A percentile compares a stretch with the other conserved stretches of the same genome.
Evolutionary conservation across 257 asterid species (phyloP).

Genomic region (Datura wrightii): DNA sequence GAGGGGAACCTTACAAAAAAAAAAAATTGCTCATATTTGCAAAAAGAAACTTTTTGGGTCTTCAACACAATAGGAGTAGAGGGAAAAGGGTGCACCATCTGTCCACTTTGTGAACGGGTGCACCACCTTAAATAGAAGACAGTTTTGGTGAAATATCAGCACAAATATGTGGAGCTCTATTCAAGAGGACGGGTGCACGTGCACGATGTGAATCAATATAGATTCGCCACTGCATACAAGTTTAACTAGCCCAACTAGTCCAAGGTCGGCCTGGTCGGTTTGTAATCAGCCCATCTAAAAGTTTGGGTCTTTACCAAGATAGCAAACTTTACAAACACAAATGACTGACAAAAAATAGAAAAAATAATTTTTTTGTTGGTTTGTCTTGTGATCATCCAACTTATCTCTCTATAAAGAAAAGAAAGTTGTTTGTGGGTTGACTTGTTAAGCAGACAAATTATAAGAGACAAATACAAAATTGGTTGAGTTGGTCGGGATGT

Average conservation of each 20-base stretch:
- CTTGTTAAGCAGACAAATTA: constrained; percentile 18
- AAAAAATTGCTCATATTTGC: too few relatives aligned
- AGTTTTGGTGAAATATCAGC: too few relatives aligned
- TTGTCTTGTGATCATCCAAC: background rate
- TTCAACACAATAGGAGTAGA: too few relatives aligned
- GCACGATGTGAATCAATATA: too few relatives aligned
- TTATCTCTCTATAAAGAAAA: background rate
- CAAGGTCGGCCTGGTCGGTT: background rate
- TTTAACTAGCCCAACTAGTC: constrained; percentile 1
- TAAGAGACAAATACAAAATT: background rate
- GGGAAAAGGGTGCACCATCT: too few relatives aligned
- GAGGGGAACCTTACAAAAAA: too few relatives aligned
- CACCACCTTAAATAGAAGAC: too few relatives aligned
- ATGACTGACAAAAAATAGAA: background rate
- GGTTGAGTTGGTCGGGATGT: constrained; percentile 2
- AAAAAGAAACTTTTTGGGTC: too few relatives aligned
- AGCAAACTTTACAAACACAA: background rate
- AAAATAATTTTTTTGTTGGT: background rate
- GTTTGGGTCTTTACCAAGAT: constrained; percentile 15
- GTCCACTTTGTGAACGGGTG: too few relatives aligned
- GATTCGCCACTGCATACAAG: background rate
- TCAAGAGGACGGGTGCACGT: too few relatives aligned
- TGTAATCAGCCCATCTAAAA: background rate
- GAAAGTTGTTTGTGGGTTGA: background rate
- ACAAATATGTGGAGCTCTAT: too few relatives aligned